Percentiles rank a stretch among this genome's conserved stretches.
These are phyloP conservation scores for Prunus mongolica DNA, from an alignment of 306 rosid species.

Conservation along the genomic window DNA sequence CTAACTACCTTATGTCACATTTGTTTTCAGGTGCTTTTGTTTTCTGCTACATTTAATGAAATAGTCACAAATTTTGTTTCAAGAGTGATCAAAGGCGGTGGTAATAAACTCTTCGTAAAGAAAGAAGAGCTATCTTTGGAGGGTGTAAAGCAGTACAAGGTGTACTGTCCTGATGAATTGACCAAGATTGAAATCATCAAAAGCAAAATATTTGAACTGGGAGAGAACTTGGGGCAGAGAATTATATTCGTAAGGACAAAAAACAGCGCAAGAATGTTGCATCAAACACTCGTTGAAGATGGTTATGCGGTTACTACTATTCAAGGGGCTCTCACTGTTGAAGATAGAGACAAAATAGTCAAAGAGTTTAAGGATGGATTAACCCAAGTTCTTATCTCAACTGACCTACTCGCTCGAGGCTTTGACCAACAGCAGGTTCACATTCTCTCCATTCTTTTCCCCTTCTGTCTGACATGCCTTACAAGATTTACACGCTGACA, in stretches of 20 bases:
- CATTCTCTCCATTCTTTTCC: not conserved
- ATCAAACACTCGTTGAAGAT: slow-evolving; percentile 46
- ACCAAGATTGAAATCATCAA: slow-evolving; percentile 55
- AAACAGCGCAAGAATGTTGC: slow-evolving; percentile 60
- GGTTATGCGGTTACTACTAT: slow-evolving; percentile 76
- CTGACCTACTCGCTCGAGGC: slow-evolving; percentile 80
- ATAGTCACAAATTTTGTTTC: slow-evolving; percentile 65
- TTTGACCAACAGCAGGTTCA: slow-evolving; percentile 82
- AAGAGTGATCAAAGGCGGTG: slow-evolving; percentile 54
- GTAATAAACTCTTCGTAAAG: slow-evolving; percentile 79
- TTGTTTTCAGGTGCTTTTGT: slow-evolving; percentile 66
- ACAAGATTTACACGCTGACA: slow-evolving; percentile 2
- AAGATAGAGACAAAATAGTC: slow-evolving; percentile 72
- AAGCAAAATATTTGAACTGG: slow-evolving; percentile 69
- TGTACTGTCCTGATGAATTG: slow-evolving; percentile 61
- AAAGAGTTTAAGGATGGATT: slow-evolving; percentile 79
- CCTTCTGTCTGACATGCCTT: not conserved
- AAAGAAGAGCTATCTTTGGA: slow-evolving; percentile 79
- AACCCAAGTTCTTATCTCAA: slow-evolving; percentile 80
- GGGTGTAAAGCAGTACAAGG: slow-evolving; percentile 81
- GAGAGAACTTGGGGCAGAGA: slow-evolving; percentile 86
- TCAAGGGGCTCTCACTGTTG: slow-evolving; percentile 61
- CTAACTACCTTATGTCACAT: not conserved
- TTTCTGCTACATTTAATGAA: slow-evolving; percentile 94
- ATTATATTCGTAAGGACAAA: slow-evolving; percentile 77